A percentile compares a stretch with the other conserved stretches of the same genome.
Conservation (phyloP, 2,329 filamentous ascomycete species). For the Curvularia spicifera region DNA sequence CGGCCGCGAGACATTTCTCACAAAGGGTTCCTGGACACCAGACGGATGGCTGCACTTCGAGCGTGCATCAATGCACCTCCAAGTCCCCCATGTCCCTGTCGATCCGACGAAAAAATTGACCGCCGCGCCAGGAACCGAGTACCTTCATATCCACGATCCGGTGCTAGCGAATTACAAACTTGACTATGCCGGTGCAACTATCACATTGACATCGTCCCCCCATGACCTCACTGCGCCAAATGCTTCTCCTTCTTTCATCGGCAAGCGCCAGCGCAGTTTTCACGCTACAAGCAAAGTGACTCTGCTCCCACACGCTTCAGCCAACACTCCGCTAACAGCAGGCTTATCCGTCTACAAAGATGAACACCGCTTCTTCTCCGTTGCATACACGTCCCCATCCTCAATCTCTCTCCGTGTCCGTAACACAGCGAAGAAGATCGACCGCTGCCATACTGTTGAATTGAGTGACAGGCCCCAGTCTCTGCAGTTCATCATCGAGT, state of each 20-base stretch:
- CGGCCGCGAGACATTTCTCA: slow-evolving; percentile 22
- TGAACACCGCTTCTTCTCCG: slow-evolving; percentile 23
- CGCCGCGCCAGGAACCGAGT: slow-evolving; percentile 3
- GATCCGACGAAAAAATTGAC: slow-evolving; percentile 7
- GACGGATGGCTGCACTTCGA: slow-evolving; percentile 24
- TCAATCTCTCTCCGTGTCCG: slow-evolving; percentile 10
- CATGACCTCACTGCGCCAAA: slow-evolving; percentile 12
- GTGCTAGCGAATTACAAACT: slow-evolving; percentile 11
- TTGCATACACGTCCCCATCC: slow-evolving; percentile 1
- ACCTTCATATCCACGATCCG: slow-evolving; percentile 15
- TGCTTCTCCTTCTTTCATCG: slow-evolving; percentile 20
- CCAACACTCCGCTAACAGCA: not conserved
- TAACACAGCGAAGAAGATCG: slow-evolving; percentile 19
- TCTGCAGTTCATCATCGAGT: slow-evolving; percentile 5
- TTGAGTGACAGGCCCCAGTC: not conserved
- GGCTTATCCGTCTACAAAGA: slow-evolving; percentile 27
- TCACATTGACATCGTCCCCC: slow-evolving; percentile 12
- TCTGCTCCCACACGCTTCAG: not conserved
- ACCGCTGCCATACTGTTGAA: not conserved
- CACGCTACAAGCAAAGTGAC: slow-evolving; percentile 17
- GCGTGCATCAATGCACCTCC: slow-evolving; percentile 4
- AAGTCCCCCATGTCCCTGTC: not conserved
- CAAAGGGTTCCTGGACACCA: slow-evolving; percentile 12
- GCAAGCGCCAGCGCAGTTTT: slow-evolving; percentile 20
- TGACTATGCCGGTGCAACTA: not conserved